Conservation (phyloP, 768 basidiomycete species). For the Mycena floridula region DNA sequence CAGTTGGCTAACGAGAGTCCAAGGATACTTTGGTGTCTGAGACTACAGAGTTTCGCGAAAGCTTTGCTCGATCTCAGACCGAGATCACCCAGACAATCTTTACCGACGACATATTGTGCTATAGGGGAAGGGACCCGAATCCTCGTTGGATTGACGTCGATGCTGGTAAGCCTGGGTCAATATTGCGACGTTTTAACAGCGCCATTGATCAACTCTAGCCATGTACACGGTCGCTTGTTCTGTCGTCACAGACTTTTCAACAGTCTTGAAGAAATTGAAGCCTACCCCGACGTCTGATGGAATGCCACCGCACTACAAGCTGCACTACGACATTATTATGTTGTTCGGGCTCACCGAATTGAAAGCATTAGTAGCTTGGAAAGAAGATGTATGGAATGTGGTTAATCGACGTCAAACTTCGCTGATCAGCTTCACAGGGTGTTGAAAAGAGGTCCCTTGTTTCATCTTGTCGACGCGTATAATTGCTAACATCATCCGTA, state of each 20-base stretch:
- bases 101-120: constrained; percentile 13
- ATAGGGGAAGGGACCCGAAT: constrained; percentile 12
- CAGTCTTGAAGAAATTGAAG: neutral
- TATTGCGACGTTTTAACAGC: neutral
- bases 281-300: neutral
- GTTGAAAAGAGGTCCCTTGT: constrained; percentile 26
- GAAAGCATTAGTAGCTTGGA: constrained; percentile 45
- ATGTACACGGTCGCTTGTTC: constrained; percentile 20
- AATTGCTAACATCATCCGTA: too few relatives aligned
- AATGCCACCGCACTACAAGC: constrained; percentile 18
- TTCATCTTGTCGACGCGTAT: too few relatives aligned
- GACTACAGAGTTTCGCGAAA: constrained; percentile 24
- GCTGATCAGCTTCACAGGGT: constrained; percentile 19
- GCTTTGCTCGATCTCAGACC: constrained; percentile 14
- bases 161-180: constrained; percentile 7
- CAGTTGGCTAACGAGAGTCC: neutral
- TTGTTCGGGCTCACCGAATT: constrained; percentile 50
- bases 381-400: constrained; percentile 33
- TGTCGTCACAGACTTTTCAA: constrained; percentile 19
- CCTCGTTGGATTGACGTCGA: constrained; percentile 22
- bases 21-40: constrained; percentile 26
- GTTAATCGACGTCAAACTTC: neutral
- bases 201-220: neutral
- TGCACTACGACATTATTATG: constrained; percentile 38
- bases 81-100: neutral